Evolutionary conservation across 2,329 filamentous ascomycete species (phyloP), one percentile per base, ranked within the genome.

Genomic region (Hyphodiscus sp.): DNA sequence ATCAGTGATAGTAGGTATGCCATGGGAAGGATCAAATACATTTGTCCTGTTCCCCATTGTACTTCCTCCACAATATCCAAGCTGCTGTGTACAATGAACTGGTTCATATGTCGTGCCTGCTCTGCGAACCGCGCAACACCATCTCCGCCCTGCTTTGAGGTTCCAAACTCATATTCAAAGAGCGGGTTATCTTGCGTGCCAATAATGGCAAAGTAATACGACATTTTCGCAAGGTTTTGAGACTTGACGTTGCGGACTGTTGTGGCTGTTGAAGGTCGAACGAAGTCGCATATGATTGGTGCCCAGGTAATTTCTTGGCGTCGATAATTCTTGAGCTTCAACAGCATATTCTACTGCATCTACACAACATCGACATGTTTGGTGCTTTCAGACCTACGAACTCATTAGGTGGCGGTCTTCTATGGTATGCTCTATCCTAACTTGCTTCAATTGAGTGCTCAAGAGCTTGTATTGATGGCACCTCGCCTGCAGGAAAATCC

Each of bases 201-300:
- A 70, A 99, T 83, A 63, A 99, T 96, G 68, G 89, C 89, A 74
- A 99, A 97, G 77, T 96, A 96, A 79, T 97, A 99, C 56, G 91
- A 96, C 94, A 97, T 97, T 60, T 77, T 52, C 26, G 45, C 29
- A 44, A 19, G 41, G 38, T 45, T 46, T 16, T 29, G 49, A 50
- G 52, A 11, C 43, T 43, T 56, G 45, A 50, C 41, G 47, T 50
- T 50, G 45, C 23, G 30, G 29, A 38, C 42, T 30, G 26, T 38
- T 46, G 53, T 49, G 46, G 41, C 19, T 13, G 29, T 20, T 49
- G 44, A 46, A 41, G 47, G 45, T 30, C 10, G 57, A 56, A 8
- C 6, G 43, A 23, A 45, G 58, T 26, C 58, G 41, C 29, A 23
- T 50, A 43, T 64, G 60, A 65, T 66, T 64, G 62, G 60, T 48